phyloP scores from a whole-genome alignment of 139 green algal genomes.

The Yamagishiella unicocca region DNA sequence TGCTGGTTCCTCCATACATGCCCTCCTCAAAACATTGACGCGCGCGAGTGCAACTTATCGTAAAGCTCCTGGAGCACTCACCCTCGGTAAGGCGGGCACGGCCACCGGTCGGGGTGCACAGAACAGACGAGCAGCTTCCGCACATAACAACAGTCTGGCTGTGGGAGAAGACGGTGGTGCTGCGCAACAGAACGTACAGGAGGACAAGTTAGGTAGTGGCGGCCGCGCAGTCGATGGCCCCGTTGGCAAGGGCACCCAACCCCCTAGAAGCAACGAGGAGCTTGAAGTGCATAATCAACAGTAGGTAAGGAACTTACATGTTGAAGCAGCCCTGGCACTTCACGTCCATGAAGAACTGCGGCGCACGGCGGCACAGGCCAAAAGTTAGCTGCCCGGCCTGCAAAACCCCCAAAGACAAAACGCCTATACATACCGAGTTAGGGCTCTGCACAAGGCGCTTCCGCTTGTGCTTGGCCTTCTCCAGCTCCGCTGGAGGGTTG shows the following conservation, averaged over 20 bases:
- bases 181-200: conserved; percentile 60
- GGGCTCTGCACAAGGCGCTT: conserved; percentile 84
- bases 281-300: not conserved
- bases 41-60: no score
- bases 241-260: not conserved
- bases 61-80: no score
- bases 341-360: conserved; percentile 73
- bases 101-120: conserved; percentile 98
- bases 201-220: conserved; percentile 2
- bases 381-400: not conserved
- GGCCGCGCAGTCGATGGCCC: not conserved
- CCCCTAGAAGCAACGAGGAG: not conserved
- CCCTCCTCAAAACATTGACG: no score
- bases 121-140: conserved; percentile 94
- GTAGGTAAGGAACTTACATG: conserved; percentile 76
- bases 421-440: conserved; percentile 22
- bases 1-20: no score
- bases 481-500: conserved; percentile 94
- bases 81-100: conserved; percentile 95
- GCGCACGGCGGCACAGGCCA: conserved; percentile 32
- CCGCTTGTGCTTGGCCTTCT: conserved; percentile 98
- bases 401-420: not conserved
- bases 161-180: conserved; percentile 99
- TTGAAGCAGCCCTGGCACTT: conserved; percentile 96
- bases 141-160: conserved; percentile 97